phyloP scores from a whole-genome alignment of 148 eudicot species.

The Heliamphora exappendiculata region DNA sequence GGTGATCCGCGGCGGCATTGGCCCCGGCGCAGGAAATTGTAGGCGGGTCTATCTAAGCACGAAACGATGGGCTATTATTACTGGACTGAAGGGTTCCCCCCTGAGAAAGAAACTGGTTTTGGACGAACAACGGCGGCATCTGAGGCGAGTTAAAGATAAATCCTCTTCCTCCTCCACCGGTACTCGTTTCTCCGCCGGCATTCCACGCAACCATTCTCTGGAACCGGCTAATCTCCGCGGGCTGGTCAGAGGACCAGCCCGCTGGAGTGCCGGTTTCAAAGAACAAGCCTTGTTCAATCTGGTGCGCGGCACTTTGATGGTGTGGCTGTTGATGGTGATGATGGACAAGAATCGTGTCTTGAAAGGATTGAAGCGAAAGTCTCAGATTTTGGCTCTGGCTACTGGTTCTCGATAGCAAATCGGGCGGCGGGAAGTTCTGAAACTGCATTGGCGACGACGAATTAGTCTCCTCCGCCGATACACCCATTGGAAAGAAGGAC shows the following conservation, averaged over 20 bases:
- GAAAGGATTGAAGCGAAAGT: slow-evolving; percentile 80
- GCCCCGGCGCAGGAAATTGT: slow-evolving; percentile 21
- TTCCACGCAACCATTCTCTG: slow-evolving; percentile 58
- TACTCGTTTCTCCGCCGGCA: slow-evolving; percentile 26
- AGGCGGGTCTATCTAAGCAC: slow-evolving; percentile 78
- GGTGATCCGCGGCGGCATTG: slow-evolving; percentile 25
- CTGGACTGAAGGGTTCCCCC: slow-evolving; percentile 99
- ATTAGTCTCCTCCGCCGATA: slow-evolving; percentile 17
- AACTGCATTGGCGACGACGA: slow-evolving; percentile 41
- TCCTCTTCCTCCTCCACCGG: slow-evolving; percentile 31
- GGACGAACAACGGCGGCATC: slow-evolving; percentile 43
- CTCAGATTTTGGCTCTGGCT: slow-evolving; percentile 74
- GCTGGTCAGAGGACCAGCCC: too few species aligned
- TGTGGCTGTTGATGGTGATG: slow-evolving; percentile 20
- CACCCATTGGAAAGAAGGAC: slow-evolving; percentile 71
- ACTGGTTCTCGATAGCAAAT: slow-evolving; percentile 30
- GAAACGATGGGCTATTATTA: slow-evolving; percentile 78
- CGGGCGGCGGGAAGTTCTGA: slow-evolving; percentile 31
- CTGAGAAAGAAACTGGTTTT: slow-evolving; percentile 72
- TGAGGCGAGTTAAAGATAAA: slow-evolving; percentile 38
- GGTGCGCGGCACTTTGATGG: slow-evolving; percentile 15
- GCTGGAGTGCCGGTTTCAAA: too few species aligned
- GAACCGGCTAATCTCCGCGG: too few species aligned
- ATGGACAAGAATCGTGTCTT: slow-evolving; percentile 57
- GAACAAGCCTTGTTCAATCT: slow-evolving; percentile 22